A percentile compares a stretch with the other conserved stretches of the same genome.
These are phyloP conservation scores for Lichtheimia corymbifera DNA, from an alignment of 371 early-diverging fungal genomes.

Conservation along the genomic window DNA sequence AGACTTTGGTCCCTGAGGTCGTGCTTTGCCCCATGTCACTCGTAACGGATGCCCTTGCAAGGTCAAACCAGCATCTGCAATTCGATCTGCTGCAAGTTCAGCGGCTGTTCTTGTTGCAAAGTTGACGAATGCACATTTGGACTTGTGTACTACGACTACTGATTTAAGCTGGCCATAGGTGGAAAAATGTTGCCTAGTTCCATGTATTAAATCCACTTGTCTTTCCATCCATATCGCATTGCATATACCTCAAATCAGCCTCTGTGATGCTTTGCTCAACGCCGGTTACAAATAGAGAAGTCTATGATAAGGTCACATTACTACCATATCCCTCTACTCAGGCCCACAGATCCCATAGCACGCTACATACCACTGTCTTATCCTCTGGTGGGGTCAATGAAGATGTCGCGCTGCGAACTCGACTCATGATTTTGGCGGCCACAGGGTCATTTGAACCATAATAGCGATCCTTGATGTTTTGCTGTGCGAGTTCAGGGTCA, in stretches of 20 bases:
- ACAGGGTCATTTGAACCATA: conserved; percentile 94
- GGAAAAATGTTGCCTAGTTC: conserved; percentile 67
- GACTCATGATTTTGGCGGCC: conserved; percentile 78
- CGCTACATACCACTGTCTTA: conserved; percentile 59
- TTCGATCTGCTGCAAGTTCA: conserved; percentile 70
- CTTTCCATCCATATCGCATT: too few relatives aligned
- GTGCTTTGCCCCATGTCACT: conserved; percentile 67
- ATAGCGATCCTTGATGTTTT: conserved; percentile 92
- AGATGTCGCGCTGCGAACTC: conserved; percentile 44
- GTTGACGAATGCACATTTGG: conserved; percentile 90
- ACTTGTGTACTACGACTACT: conserved; percentile 75
- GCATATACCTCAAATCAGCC: conserved; percentile 61
- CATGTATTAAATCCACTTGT: background rate
- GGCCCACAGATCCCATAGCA: background rate
- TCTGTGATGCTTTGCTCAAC: conserved; percentile 69
- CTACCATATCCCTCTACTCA: background rate
- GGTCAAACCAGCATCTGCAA: conserved; percentile 47
- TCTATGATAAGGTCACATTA: conserved; percentile 31
- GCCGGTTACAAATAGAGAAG: conserved; percentile 81
- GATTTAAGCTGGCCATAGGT: conserved; percentile 90
- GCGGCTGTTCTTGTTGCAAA: conserved; percentile 77
- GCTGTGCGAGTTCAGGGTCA: conserved; percentile 81
- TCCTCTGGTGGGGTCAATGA: conserved; percentile 66
- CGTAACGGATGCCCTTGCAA: conserved; percentile 53
- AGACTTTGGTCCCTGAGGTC: conserved; percentile 56